Evolutionary conservation across 768 basidiomycete genomes (phyloP).

Genomic region (Termitomyces sp.): DNA sequence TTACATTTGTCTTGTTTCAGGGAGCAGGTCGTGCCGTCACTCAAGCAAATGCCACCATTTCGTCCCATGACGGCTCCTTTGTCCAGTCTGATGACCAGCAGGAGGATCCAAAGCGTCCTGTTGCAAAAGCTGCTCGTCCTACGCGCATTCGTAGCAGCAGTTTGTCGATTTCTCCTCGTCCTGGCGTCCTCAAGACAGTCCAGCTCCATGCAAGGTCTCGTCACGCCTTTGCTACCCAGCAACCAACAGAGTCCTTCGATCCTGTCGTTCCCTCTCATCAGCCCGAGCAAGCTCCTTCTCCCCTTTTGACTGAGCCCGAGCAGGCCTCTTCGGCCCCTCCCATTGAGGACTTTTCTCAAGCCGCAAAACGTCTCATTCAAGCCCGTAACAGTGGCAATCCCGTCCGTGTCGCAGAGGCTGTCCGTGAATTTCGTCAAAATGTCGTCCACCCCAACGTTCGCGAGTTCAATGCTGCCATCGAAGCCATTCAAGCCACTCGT

Average conservation of each 20-base stretch:
- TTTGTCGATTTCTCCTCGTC: constrained; percentile 42
- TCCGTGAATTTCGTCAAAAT: constrained; percentile 26
- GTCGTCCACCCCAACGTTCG: constrained; percentile 29
- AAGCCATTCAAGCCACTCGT: constrained; percentile 44
- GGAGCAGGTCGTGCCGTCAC: constrained; percentile 66
- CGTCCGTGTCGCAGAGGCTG: constrained; percentile 25
- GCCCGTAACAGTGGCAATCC: constrained; percentile 23
- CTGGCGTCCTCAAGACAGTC: constrained; percentile 57
- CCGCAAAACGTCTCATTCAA: constrained; percentile 13
- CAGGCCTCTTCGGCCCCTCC: no score
- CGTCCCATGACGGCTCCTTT: constrained; percentile 44
- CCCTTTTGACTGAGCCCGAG: no score
- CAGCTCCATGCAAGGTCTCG: constrained; percentile 57
- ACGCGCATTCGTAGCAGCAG: constrained; percentile 38
- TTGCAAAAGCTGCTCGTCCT: constrained; percentile 23
- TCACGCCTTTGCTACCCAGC: constrained; percentile 41
- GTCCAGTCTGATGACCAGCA: constrained; percentile 55
- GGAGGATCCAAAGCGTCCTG: constrained; percentile 31
- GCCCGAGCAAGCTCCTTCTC: no score
- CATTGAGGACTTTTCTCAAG: neutral
- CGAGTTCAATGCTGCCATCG: constrained; percentile 61
- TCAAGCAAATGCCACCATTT: constrained; percentile 51
- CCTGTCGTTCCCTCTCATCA: no score
- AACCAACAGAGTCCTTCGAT: neutral
- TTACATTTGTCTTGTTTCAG: constrained; percentile 27